Conservation (phyloP, 106 monocot species). For the Dendrobium catenatum region DNA sequence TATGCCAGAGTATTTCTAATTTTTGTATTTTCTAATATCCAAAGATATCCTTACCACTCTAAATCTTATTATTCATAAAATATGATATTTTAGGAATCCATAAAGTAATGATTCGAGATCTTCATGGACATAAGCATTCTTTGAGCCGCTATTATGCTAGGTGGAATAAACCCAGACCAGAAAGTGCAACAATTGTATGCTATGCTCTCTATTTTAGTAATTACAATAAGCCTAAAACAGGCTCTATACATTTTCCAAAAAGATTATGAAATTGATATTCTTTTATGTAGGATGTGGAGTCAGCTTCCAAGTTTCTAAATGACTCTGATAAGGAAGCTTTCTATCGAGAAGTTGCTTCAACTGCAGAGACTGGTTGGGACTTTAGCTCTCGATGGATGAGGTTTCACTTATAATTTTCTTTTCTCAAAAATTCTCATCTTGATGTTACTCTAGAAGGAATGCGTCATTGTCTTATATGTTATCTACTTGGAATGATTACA, state of each 20-base stretch:
- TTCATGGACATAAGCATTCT: constrained; percentile 42
- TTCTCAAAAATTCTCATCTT: background rate
- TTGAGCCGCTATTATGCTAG: constrained; percentile 79
- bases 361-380: constrained; percentile 98
- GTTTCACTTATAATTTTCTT: constrained; percentile 19
- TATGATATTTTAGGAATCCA: constrained; percentile 49
- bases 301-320: constrained; percentile 40
- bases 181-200: constrained; percentile 80
- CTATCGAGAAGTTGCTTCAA: constrained; percentile 75
- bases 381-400: constrained; percentile 99
- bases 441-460: background rate
- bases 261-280: background rate
- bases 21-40: background rate
- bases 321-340: constrained; percentile 43
- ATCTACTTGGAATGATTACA: background rate
- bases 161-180: constrained; percentile 97
- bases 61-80: background rate
- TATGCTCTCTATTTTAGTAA: background rate
- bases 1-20: background rate
- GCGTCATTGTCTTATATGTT: background rate
- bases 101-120: constrained; percentile 56
- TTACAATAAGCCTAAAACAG: background rate
- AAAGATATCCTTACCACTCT: background rate
- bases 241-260: background rate
- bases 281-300: constrained; percentile 56